phyloP scores from a whole-genome alignment of 1,284 basidiomycete genomes.

The Lentinula novae-zelandiae region DNA sequence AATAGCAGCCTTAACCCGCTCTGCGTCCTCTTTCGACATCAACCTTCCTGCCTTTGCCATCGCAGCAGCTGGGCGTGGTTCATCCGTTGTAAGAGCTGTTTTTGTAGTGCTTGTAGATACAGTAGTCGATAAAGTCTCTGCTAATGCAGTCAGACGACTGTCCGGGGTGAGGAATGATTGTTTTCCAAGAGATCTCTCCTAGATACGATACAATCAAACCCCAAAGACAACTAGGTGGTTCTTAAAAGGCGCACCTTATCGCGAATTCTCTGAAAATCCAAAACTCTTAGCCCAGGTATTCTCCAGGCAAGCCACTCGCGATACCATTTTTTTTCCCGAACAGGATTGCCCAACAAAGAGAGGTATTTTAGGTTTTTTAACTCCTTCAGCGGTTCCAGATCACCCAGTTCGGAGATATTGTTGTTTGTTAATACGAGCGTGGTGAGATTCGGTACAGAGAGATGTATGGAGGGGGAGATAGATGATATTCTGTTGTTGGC shows the following conservation, averaged over 20 bases:
- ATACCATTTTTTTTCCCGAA: slow-evolving; percentile 93
- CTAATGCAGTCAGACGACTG: slow-evolving; percentile 76
- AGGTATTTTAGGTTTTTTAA: slow-evolving; percentile 80
- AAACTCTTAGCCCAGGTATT: slow-evolving; percentile 81
- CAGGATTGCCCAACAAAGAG: slow-evolving; percentile 87
- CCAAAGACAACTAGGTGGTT: slow-evolving; percentile 14
- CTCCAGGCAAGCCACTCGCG: slow-evolving; percentile 90
- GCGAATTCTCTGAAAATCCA: slow-evolving; percentile 96
- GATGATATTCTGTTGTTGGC: slow-evolving; percentile 86
- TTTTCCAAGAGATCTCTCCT: slow-evolving; percentile 78
- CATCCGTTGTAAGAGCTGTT: slow-evolving; percentile 57
- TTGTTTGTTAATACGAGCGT: slow-evolving; percentile 82
- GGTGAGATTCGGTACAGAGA: slow-evolving; percentile 81
- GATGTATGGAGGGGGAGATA: slow-evolving; percentile 77
- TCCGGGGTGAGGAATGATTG: slow-evolving; percentile 76
- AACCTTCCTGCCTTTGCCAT: slow-evolving; percentile 72
- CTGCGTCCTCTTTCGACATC: slow-evolving; percentile 91
- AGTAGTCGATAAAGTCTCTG: slow-evolving; percentile 71
- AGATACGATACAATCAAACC: slow-evolving; percentile 21
- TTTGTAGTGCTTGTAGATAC: slow-evolving; percentile 64
- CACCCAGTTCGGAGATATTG: slow-evolving; percentile 71
- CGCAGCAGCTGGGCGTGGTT: slow-evolving; percentile 62
- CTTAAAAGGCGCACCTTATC: slow-evolving; percentile 73
- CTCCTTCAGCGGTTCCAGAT: slow-evolving; percentile 81
- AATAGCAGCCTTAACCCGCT: slow-evolving; percentile 87